A percentile compares a stretch with the other conserved stretches of the same genome.
Conservation (phyloP, 768 basidiomycete genomes). For the Mycena latifolia region DNA sequence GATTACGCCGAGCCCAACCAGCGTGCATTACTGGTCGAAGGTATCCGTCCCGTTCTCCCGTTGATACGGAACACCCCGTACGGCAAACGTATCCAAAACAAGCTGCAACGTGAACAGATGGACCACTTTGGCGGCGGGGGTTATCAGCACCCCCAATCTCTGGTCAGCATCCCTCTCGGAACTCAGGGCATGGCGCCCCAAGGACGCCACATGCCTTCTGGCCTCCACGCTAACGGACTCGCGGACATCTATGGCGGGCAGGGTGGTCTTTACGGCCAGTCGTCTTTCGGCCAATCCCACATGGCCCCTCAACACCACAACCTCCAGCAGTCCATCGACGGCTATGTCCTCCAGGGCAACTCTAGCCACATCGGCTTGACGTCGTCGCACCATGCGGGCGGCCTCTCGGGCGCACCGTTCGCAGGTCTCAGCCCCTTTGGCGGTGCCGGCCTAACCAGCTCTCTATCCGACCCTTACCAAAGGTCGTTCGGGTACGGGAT, state of each 20-base stretch:
- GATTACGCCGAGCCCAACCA: conserved; percentile 98
- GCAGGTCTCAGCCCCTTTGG: conserved; percentile 62
- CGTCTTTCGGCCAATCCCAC: conserved; percentile 70
- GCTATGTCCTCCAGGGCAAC: conserved; percentile 83
- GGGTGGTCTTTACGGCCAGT: conserved; percentile 72
- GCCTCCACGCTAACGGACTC: conserved; percentile 64
- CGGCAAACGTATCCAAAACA: conserved; percentile 99
- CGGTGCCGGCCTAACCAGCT: conserved; percentile 64
- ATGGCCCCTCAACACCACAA: conserved; percentile 67
- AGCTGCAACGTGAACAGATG: conserved; percentile 94
- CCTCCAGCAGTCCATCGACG: conserved; percentile 82
- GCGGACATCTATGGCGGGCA: conserved; percentile 76
- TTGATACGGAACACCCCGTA: conserved; percentile 99
- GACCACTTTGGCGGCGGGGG: conserved; percentile 66
- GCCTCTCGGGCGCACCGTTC: conserved; percentile 71
- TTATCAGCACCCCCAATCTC: conserved; percentile 70
- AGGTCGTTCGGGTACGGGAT: conserved; percentile 84
- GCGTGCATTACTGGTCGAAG: conserved; percentile 92
- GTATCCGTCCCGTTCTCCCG: conserved; percentile 98
- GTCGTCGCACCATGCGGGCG: conserved; percentile 68
- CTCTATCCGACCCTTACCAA: conserved; percentile 83
- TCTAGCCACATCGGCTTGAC: conserved; percentile 75
- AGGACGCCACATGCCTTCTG: conserved; percentile 70
- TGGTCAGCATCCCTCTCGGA: conserved; percentile 69
- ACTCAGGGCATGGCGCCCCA: conserved; percentile 66